phyloP scores from a whole-genome alignment of 2,329 filamentous ascomycete species.

The Emergomyces orientalis region DNA sequence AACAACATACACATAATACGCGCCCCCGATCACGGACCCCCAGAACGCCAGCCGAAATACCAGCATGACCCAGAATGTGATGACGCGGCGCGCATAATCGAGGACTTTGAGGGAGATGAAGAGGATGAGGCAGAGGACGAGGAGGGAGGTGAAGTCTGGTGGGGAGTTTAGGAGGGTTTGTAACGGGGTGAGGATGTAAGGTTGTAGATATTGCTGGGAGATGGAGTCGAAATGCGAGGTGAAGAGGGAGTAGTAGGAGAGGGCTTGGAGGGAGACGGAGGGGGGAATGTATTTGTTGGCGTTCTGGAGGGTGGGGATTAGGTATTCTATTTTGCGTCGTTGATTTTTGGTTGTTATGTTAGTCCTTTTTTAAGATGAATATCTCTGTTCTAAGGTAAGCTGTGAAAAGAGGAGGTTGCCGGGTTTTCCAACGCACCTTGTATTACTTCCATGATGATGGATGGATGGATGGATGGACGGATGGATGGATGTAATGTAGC shows the following conservation, averaged over 20 bases:
- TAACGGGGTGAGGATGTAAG: constrained; percentile 39
- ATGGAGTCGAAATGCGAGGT: constrained; percentile 18
- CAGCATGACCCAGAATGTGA: constrained; percentile 69
- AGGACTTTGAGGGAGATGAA: constrained; percentile 56
- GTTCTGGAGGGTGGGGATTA: constrained; percentile 17
- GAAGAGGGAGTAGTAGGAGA: constrained; percentile 16
- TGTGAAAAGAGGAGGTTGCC: background rate
- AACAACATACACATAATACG: constrained; percentile 45
- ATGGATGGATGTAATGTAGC: background rate
- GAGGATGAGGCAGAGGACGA: constrained; percentile 50
- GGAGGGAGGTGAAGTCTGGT: constrained; percentile 29
- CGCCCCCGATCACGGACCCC: constrained; percentile 47
- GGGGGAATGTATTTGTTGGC: constrained; percentile 12
- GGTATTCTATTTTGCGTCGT: constrained; percentile 14
- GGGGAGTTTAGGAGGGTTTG: constrained; percentile 27
- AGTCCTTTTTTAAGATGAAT: background rate
- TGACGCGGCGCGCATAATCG: constrained; percentile 59
- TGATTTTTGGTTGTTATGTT: constrained; percentile 6
- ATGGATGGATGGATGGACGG: background rate
- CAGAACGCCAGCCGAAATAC: constrained; percentile 56
- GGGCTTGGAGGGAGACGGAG: constrained; percentile 16
- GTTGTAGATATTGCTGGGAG: constrained; percentile 37
- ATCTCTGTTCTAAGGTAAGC: background rate
- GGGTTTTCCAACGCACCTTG: constrained; percentile 12
- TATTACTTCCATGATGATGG: constrained; percentile 9